Conservation (phyloP, 2,329 filamentous ascomycete species). For the Talaromyces pinophilus region DNA sequence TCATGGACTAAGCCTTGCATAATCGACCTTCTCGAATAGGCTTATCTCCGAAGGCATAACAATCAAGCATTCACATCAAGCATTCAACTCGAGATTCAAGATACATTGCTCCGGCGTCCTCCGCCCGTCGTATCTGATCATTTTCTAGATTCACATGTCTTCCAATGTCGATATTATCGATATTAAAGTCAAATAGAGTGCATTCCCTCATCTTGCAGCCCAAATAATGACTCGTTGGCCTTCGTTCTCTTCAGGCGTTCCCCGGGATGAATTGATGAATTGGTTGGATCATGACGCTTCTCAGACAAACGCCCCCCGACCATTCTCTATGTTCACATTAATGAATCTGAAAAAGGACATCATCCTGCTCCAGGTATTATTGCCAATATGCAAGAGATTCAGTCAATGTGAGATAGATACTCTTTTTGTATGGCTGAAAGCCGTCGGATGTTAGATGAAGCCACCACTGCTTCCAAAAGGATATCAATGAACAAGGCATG, state of each 20-base stretch:
- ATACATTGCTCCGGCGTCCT: background rate
- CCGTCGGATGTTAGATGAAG: background rate
- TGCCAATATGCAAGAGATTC: background rate
- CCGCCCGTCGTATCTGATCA: background rate
- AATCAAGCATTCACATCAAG: background rate
- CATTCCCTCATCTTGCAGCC: background rate
- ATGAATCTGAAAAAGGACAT: background rate
- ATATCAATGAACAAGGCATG: background rate
- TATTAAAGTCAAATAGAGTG: background rate
- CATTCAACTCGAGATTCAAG: background rate
- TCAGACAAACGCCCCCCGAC: background rate
- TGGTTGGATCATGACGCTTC: background rate
- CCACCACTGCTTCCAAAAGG: background rate
- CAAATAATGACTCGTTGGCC: background rate
- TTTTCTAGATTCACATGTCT: background rate
- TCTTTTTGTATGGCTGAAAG: background rate
- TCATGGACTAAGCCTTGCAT: background rate
- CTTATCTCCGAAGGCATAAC: background rate
- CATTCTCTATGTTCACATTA: background rate
- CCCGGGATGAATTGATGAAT: background rate
- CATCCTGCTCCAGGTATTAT: background rate
- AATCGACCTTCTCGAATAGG: slow-evolving; percentile 2
- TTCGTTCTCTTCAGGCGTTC: background rate
- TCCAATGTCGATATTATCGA: background rate
- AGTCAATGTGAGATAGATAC: background rate